phyloP scores from a whole-genome alignment of 305 asterid genomes.

The Salvia sclarea region DNA sequence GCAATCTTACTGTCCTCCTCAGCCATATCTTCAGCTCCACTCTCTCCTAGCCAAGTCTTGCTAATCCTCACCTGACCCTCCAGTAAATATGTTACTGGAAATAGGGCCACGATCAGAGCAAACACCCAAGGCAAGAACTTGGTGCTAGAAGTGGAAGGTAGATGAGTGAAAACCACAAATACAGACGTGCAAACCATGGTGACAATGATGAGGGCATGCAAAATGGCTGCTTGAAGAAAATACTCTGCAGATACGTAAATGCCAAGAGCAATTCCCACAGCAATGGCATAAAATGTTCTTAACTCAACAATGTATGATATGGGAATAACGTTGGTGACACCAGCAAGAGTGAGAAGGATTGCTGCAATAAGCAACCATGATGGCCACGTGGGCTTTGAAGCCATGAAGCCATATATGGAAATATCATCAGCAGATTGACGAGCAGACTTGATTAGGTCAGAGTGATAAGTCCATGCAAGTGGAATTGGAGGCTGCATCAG shows the following conservation, averaged over 20 bases:
- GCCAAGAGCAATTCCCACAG: conserved; percentile 89
- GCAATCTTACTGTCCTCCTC: conserved; percentile 84
- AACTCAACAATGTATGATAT: conserved; percentile 84
- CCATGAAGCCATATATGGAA: conserved; percentile 91
- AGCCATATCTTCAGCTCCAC: conserved; percentile 49
- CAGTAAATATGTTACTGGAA: conserved; percentile 91
- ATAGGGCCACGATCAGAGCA: conserved; percentile 94
- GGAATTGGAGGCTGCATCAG: conserved; percentile 97
- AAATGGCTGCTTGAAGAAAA: conserved; percentile 82
- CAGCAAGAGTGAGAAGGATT: conserved; percentile 88
- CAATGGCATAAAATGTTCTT: conserved; percentile 73
- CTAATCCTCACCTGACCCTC: conserved; percentile 93
- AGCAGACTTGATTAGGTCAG: conserved; percentile 74
- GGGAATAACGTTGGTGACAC: conserved; percentile 87
- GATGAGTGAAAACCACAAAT: conserved; percentile 92
- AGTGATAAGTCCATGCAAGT: conserved; percentile 72
- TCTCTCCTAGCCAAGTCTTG: conserved; percentile 55
- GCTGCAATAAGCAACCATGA: conserved; percentile 94
- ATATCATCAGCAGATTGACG: conserved; percentile 91
- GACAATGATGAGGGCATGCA: conserved; percentile 78
- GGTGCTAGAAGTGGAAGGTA: conserved; percentile 97
- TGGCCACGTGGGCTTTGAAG: conserved; percentile 93
- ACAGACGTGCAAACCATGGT: conserved; percentile 91
- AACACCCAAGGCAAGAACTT: conserved; percentile 94
- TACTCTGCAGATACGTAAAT: conserved; percentile 89